Conservation (phyloP, 352 stramenopile genomes). For the Globisporangium rhizosaccharum region DNA sequence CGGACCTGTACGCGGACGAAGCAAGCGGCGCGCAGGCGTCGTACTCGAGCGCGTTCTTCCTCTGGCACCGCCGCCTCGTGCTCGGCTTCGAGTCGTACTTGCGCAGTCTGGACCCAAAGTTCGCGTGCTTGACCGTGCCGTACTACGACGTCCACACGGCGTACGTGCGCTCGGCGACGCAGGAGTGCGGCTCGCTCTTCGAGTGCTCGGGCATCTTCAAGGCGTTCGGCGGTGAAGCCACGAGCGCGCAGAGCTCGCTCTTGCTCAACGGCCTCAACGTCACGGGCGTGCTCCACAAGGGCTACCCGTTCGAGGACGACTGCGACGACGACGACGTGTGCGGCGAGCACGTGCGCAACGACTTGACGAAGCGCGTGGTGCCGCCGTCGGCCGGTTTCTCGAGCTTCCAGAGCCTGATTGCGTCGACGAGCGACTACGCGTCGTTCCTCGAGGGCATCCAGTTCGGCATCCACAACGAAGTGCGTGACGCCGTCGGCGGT, state of each 20-base stretch:
- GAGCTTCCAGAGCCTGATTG: constrained; percentile 45
- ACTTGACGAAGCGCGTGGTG: constrained; percentile 30
- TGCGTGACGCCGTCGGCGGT: constrained; percentile 51
- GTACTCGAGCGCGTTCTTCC: constrained; percentile 55
- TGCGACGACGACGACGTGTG: constrained; percentile 44
- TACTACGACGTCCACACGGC: constrained; percentile 77
- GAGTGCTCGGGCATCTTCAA: constrained; percentile 60
- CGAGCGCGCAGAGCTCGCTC: constrained; percentile 11
- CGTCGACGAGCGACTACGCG: constrained; percentile 45
- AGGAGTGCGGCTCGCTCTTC: constrained; percentile 50
- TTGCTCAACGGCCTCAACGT: constrained; percentile 24
- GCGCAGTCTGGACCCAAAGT: constrained; percentile 47
- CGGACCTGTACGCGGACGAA: constrained; percentile 40
- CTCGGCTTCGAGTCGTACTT: constrained; percentile 64
- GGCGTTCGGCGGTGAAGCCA: constrained; percentile 31
- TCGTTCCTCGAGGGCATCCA: constrained; percentile 52
- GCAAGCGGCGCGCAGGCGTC: constrained; percentile 42
- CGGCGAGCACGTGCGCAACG: constrained; percentile 33
- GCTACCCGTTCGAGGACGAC: constrained; percentile 24
- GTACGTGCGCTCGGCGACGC: constrained; percentile 40
- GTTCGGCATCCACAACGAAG: constrained; percentile 58
- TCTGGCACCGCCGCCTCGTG: constrained; percentile 60
- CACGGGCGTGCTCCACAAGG: constrained; percentile 25
- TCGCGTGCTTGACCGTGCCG: constrained; percentile 62
- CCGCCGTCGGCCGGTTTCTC: constrained; percentile 47